Percentiles rank a stretch among this genome's conserved stretches.
These are phyloP conservation scores for Saccharomycopsis oosterbeekiorum DNA, from an alignment of 805 yeast species.

Conservation along the genomic window DNA sequence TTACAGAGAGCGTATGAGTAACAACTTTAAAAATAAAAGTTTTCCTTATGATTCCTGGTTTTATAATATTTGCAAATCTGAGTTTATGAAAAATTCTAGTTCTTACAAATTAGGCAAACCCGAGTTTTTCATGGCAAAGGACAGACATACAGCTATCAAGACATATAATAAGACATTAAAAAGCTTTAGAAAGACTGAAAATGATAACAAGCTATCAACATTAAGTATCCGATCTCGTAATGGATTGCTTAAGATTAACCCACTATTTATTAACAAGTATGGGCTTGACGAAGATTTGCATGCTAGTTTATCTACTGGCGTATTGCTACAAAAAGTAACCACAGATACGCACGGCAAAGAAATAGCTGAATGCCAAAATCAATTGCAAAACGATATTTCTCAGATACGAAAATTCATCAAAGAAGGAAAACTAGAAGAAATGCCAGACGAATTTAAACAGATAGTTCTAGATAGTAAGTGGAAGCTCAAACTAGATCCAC, in stretches of 20 bases:
- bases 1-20: background rate
- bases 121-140: background rate
- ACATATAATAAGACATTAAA: background rate
- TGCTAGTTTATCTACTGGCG: background rate
- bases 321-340: background rate
- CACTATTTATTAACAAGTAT: background rate
- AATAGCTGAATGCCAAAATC: background rate
- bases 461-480: background rate
- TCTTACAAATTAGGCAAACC: background rate
- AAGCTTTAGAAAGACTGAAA: background rate
- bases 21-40: background rate
- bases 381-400: background rate
- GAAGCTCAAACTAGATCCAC: background rate
- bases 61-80: background rate
- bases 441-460: background rate
- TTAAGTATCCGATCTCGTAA: background rate
- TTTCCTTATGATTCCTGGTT: background rate
- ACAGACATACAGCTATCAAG: background rate
- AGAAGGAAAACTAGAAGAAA: background rate
- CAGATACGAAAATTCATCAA: background rate
- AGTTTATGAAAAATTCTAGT: background rate
- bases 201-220: background rate
- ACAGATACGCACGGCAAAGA: background rate
- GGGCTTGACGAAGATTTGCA: background rate
- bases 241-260: background rate